phyloP scores from a whole-genome alignment of 176 grass and related monocot genomes.

The Thinopyrum elongatum region DNA sequence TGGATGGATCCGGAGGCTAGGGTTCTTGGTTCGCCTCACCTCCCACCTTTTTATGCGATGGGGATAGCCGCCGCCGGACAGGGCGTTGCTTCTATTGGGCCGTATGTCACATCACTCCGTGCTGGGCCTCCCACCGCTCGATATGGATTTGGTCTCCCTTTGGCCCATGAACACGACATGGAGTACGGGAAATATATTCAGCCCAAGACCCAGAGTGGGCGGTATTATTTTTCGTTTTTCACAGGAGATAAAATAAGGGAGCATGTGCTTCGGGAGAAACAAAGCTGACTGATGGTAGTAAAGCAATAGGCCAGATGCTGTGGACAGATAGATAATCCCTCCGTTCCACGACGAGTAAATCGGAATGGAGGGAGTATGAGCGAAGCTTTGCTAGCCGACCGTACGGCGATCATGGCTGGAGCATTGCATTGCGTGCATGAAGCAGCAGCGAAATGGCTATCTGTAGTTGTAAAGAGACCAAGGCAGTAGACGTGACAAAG shows the following conservation, averaged over 20 bases:
- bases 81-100: not conserved
- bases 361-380: no score
- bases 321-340: not conserved
- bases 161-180: not conserved
- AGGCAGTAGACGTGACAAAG: not conserved
- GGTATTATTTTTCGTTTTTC: not conserved
- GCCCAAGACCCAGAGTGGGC: not conserved
- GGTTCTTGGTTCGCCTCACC: conserved; percentile 7
- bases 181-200: not conserved
- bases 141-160: not conserved
- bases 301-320: not conserved
- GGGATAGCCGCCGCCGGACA: conserved; percentile 14
- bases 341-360: no score
- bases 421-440: not conserved
- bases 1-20: conserved; percentile 6
- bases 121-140: not conserved
- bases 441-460: not conserved
- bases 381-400: not conserved
- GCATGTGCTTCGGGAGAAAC: not conserved
- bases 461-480: not conserved
- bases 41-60: conserved; percentile 21
- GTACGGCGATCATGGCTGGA: not conserved
- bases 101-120: not conserved
- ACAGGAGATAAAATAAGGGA: not conserved
- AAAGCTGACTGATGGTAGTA: not conserved